Base-by-base conservation (phyloP, 345 rosid genomes). In the Cochlearia excelsa region DNA sequence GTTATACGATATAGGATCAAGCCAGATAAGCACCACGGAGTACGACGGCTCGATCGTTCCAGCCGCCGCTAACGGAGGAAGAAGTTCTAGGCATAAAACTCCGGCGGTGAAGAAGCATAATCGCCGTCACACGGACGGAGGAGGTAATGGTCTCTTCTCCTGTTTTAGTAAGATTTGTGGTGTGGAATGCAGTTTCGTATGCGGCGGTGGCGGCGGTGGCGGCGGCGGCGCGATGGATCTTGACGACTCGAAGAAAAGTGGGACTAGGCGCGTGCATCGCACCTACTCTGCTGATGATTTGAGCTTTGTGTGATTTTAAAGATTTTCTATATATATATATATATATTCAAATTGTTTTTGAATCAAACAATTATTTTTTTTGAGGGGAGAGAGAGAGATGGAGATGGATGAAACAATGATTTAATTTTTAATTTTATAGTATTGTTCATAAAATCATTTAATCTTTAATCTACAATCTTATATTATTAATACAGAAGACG, bases 81-180 rank as follows among this genome's bases (percentile, higher is more conserved):
- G 48, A 2, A 65, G 66, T 16, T 63, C 63, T 0, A 71, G 62
- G 1, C 47, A 53, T 8, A 74, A 59, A 40, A 57, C 57, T 23
- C 67, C 70, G 9, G 46, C 46, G 40, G 1, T 0, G 4, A 41
- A 45, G 2, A 62, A 46, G 39, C 79, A 66, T 51, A 30, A 4
- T 1, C 73, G 84, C 3, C 67, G 83, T 70, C 78, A 74, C 23
- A 59, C 79, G 3, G 75, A 71, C 23, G 23, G 23, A 3, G 77
- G 68, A 23, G 74, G 71, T 3, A 72, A 50, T 0, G 78, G 87
- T 0, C 45, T 68, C 35, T 86, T 86, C 54, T 80, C 97, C 2
- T 90, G 97, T 57, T 82, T 90, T 26, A 68, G 95, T 44, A 80
- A 74, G 7, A 64, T 85, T 0, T 90, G 93, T 23, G 97, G 97